Evolutionary conservation across 176 grass and related monocot genomes (phyloP), one percentile per base, ranked within the genome.

Genomic region (Pontederia paniculata): DNA sequence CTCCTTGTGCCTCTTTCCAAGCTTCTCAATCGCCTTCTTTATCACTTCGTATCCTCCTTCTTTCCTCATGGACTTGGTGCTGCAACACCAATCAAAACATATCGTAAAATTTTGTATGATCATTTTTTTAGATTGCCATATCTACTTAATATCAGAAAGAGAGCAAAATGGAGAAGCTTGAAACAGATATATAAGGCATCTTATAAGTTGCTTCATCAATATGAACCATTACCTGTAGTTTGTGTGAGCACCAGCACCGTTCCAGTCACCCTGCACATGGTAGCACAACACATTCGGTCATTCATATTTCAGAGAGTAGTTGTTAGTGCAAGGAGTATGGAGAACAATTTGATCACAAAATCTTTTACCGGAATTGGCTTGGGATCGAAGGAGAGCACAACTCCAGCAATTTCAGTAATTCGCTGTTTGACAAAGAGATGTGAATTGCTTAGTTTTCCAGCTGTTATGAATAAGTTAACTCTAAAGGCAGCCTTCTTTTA

Each of bases 241-340:
- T 50, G 85, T 83, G 76, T 95, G 89, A 15, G 89, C 85, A 43
- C 89, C 89, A 1, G 85, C 89, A 9, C 89, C 89, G 60, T 95
- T 95, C 85, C 89, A 95, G 65, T 95, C 89, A 65, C 89, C 85
- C 70, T 76, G 73, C 23, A 51, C 42, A 21, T n/a, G 45, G 1
- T 17, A 47, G 50, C 23, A 46, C 58, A n/a, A 15, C 45, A 58
- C 13, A 47, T 17, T 42, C 42, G 52, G 68, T 6, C 3, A 23
- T 10, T 44, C 1, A 45, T 45, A 21, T 14, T 4, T 44, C 41
- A 46, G 13, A 21, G 21, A 2, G 17, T 3, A 44, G 49, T 66
- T 48, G 42, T 15, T 45, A 21, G 0, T 56, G 54, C 8, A 23
- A 56, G 31, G 10, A 59, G 31, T 23, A 47, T 47, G 17, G 48